Evolutionary conservation across 305 asterid species (phyloP), one percentile per base, ranked within the genome.

Genomic region (Solanum hybrid): DNA sequence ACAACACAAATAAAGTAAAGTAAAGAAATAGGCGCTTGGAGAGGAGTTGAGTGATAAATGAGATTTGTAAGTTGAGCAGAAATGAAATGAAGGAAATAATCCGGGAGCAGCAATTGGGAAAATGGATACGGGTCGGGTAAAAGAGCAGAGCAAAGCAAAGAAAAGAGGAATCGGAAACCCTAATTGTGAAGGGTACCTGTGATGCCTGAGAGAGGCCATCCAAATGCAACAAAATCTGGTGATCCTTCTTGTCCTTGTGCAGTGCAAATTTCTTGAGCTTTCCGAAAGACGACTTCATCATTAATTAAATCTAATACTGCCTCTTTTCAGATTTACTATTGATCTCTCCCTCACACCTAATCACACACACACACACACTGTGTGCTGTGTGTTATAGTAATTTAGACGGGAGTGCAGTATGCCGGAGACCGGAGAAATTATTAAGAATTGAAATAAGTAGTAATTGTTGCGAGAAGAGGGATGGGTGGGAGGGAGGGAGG

Each of bases 121-220:
- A 37, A 81, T 26, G 37, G 86, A 82, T 29, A 83, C 87, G 87
- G 87, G 87, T 83, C 87, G 87, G 87, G 87, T 83, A 42, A 82
- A 34, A 88, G 9, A 57, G 24, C 24, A 46, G 8, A 39, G 37
- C 42, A 77, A 18, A 39, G 75, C 16, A 7, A 73, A 37, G 71
- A 87, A 57, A 79, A 11, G 74, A 86, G 83, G 11, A 87, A 90
- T 9, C 85, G 80, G 84, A 74, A 61, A 84, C 87, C 87, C 87
- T 84, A 84, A 84, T 46, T 51, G 18, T 5, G 28, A 93, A 91
- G 90, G 90, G 76, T 24, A 96, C 98, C 97, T 94, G 93, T 6
- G 98, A 93, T 69, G 98, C 99, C 92, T 96, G 98, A 90, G 92
- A 88, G 35, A 97, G 94, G 34, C 94, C 98, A 91, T 96, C 96